Base-by-base conservation (phyloP, 148 eudicot species). In the Silene uniflora region DNA sequence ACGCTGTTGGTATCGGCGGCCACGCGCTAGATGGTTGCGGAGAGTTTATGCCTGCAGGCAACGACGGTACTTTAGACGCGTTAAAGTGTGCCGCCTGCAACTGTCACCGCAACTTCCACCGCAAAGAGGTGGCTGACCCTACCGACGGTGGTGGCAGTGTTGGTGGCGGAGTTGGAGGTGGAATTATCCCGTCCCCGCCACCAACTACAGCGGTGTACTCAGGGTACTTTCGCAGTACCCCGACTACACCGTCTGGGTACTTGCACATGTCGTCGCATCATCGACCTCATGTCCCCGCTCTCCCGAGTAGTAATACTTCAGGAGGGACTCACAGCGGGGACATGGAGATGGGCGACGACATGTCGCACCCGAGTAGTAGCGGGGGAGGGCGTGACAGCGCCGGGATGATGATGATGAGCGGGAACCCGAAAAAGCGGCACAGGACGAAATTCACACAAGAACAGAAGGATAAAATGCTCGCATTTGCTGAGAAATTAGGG, bases 61-160 rank as follows among this genome's bases (percentile, higher is more conserved):
- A 81, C 0, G 91, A 90, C 3, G 94, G 94, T 21, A 81, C 90
- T 16, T 83, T 88, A 1, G 94, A 85, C 74, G 91, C 88, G 3
- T 78, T 90, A 0, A 85, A 79, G 18, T 90, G 94, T 79, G 89
- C 94, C 13, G 94, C 94, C 6, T 90, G 94, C 60, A 83, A 73
- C 59, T 90, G 94, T 77, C 94, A 90, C 88, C 90, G 91, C n/a
- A 90, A 87, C 80, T 90, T 90, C 84, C 94, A 90, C 86, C 80
- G 91, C 5, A 90, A 86, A 22, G 86, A 88, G 23, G 24, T 44
- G 44, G 77, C 73, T 49, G 73, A 73, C 12, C 2, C 52, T 47
- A 47, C 52, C 1, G 52, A 47, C 10, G 52, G 52, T 0, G 52
- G 6, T 46, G 49, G 49, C 49, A 7, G 8, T 47, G 52, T 10